Conservation (phyloP, 2,329 filamentous ascomycete genomes). For the Zymoseptoria brevis region DNA sequence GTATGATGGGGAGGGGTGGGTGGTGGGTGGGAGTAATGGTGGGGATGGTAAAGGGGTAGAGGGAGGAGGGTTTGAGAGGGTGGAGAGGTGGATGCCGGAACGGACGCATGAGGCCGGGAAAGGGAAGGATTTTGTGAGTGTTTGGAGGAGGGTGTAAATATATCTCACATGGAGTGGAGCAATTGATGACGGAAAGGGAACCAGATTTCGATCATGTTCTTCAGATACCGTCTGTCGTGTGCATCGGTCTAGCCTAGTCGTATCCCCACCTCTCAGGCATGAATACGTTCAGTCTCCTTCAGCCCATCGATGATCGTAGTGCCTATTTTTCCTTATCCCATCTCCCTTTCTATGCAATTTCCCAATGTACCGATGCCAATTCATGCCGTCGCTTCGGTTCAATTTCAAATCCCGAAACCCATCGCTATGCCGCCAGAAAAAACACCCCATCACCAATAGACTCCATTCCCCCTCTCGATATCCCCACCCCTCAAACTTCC, state of each 20-base stretch:
- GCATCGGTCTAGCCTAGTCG: no score
- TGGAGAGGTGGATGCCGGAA: constrained; percentile 49
- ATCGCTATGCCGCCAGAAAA: background rate
- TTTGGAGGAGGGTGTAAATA: constrained; percentile 33
- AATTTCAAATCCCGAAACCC: background rate
- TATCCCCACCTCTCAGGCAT: no score
- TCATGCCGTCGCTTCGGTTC: no score
- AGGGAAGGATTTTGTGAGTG: constrained; percentile 41
- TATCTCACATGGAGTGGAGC: no score
- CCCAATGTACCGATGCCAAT: no score
- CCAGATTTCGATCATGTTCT: no score
- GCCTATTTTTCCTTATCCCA: no score
- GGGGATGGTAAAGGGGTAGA: constrained; percentile 4
- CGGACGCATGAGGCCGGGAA: constrained; percentile 50
- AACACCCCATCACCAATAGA: background rate
- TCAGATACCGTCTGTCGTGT: no score
- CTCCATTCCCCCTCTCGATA: background rate
- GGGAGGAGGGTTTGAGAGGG: constrained; percentile 37
- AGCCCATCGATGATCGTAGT: no score
- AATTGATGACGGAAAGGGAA: no score
- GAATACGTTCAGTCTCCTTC: no score
- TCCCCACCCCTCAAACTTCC: background rate
- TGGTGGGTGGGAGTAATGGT: constrained; percentile 30
- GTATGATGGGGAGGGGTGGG: constrained; percentile 50
- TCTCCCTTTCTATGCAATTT: no score